These are phyloP conservation scores for Blastobotrys illinoisensis DNA, from an alignment of 1,139 yeast species.

Conservation along the genomic window DNA sequence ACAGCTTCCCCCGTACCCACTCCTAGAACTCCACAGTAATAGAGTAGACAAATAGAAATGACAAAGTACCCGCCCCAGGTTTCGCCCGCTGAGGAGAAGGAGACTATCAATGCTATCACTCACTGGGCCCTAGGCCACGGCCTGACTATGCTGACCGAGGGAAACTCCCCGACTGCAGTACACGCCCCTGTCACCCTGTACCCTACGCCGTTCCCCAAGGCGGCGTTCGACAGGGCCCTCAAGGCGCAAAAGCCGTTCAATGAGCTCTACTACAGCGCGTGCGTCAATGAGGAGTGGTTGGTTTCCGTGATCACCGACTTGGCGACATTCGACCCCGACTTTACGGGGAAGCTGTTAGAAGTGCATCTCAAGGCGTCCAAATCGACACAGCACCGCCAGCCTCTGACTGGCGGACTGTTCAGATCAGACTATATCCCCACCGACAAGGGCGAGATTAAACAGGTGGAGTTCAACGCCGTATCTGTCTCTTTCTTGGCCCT, in stretches of 20 bases:
- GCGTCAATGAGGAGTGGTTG: conserved; percentile 59
- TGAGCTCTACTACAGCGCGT: conserved; percentile 54
- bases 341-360: conserved; percentile 73
- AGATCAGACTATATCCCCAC: conserved; percentile 83
- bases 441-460: conserved; percentile 50
- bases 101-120: conserved; percentile 34
- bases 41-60: not conserved
- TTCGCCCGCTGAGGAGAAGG: conserved; percentile 14
- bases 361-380: conserved; percentile 21
- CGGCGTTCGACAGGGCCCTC: conserved; percentile 60
- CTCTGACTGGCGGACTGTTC: conserved; percentile 73
- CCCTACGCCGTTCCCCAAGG: conserved; percentile 82
- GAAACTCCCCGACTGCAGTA: conserved; percentile 38
- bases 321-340: conserved; percentile 54
- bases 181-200: conserved; percentile 83
- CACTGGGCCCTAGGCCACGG: conserved; percentile 84
- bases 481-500: conserved; percentile 94
- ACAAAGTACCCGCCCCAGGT: conserved; percentile 18
- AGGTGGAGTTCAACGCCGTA: conserved; percentile 92
- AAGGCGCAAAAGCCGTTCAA: conserved; percentile 67
- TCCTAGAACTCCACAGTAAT: not conserved
- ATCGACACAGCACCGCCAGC: conserved; percentile 42
- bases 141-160: conserved; percentile 66
- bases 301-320: conserved; percentile 46
- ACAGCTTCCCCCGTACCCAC: not conserved